A percentile compares a stretch with the other conserved stretches of the same genome.
Evolutionary conservation across 2,329 filamentous ascomycete genomes (phyloP).

Genomic region (Epichloe festucae): DNA sequence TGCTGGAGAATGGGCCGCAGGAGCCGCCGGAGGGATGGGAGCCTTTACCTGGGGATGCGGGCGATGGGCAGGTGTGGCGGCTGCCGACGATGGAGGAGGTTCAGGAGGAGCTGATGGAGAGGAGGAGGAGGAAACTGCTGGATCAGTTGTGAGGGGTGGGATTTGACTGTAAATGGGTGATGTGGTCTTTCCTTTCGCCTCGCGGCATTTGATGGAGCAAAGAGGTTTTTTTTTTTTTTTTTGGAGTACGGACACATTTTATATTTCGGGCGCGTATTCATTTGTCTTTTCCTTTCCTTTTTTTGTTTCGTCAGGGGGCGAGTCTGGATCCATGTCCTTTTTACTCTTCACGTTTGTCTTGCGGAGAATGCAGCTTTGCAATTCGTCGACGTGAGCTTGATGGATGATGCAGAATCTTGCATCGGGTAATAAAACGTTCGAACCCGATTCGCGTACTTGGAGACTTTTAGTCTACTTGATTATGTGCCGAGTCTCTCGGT

Average conservation of each 20-base stretch:
- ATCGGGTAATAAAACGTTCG: too few species aligned
- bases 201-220: not conserved
- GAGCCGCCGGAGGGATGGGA: conserved; percentile 62
- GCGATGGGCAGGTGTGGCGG: conserved; percentile 71
- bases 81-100: conserved; percentile 82
- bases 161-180: too few species aligned
- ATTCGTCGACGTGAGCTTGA: too few species aligned
- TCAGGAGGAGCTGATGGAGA: conserved; percentile 83
- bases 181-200: not conserved
- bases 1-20: conserved; percentile 44
- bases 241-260: not conserved
- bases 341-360: too few species aligned
- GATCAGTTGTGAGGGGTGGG: conserved; percentile 50
- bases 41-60: conserved; percentile 66
- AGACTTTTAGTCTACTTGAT: too few species aligned
- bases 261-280: not conserved
- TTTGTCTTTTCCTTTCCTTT: not conserved
- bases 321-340: too few species aligned
- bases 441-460: too few species aligned
- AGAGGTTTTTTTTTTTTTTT: not conserved
- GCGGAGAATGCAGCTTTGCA: too few species aligned
- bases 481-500: too few species aligned
- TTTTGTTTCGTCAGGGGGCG: not conserved
- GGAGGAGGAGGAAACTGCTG: conserved; percentile 68
- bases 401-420: too few species aligned